phyloP scores from a whole-genome alignment of 1,139 yeast species.

The Kodamaea derodonti region DNA sequence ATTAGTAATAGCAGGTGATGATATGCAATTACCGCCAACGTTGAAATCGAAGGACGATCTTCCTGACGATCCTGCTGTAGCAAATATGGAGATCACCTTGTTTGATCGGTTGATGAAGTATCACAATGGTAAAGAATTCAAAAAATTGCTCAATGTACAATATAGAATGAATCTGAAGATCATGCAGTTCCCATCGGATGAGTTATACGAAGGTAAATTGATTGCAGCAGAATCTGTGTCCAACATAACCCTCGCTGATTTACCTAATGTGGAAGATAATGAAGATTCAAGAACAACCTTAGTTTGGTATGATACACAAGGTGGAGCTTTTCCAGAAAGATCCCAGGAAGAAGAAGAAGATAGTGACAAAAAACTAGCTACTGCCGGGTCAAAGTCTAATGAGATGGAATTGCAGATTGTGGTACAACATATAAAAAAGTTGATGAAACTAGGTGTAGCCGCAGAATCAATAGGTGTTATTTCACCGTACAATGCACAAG shows the following conservation, averaged over 20 bases:
- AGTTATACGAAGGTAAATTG: conserved; percentile 60
- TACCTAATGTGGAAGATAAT: conserved; percentile 44
- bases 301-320: conserved; percentile 90
- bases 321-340: conserved; percentile 73
- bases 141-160: conserved; percentile 63
- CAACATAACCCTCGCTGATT: conserved; percentile 49
- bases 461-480: conserved; percentile 69
- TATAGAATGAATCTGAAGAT: conserved; percentile 81
- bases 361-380: conserved; percentile 8
- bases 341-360: conserved; percentile 37
- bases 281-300: conserved; percentile 32
- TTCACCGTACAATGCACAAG: conserved; percentile 90
- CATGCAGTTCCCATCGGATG: conserved; percentile 73
- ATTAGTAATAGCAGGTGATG: conserved; percentile 80
- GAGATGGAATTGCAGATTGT: conserved; percentile 70
- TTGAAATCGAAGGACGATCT: conserved; percentile 42
- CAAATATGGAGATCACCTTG: conserved; percentile 57
- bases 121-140: conserved; percentile 43
- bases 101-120: conserved; percentile 74
- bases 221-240: conserved; percentile 62
- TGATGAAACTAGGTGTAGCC: conserved; percentile 46
- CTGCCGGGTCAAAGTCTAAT: conserved; percentile 56
- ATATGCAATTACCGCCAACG: conserved; percentile 83
- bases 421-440: conserved; percentile 47
- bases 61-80: conserved; percentile 20